A percentile compares a stretch with the other conserved stretches of the same genome.
Evolutionary conservation across 129 eudicot species (phyloP).

Genomic region (Helichrysum umbraculigerum): DNA sequence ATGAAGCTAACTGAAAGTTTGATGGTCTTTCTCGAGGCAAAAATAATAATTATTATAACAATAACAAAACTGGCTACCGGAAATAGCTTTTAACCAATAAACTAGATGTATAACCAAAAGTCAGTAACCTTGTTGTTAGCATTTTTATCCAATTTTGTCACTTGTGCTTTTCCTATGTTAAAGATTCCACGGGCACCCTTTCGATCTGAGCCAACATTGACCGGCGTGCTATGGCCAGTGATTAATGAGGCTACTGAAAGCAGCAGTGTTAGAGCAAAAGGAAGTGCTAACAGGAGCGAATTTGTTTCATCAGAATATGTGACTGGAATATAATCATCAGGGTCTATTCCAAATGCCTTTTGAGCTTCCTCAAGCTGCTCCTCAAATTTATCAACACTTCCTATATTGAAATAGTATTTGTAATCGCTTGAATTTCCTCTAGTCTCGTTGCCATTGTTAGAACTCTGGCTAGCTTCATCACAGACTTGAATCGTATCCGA

Average conservation of each 20-base stretch:
- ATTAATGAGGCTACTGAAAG: slow-evolving; percentile 42
- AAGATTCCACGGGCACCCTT: slow-evolving; percentile 71
- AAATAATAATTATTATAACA: too few relatives aligned
- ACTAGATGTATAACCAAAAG: not conserved
- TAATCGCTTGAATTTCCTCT: slow-evolving; percentile 34
- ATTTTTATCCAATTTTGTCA: slow-evolving; percentile 71
- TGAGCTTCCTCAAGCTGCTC: slow-evolving; percentile 87
- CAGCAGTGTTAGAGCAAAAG: slow-evolving; percentile 43
- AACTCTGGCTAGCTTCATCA: slow-evolving; percentile 36
- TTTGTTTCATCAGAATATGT: slow-evolving; percentile 49
- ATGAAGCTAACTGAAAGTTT: not conserved
- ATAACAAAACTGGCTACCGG: not conserved
- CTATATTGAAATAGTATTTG: slow-evolving; percentile 57
- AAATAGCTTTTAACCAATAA: not conserved
- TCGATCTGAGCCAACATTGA: slow-evolving; percentile 59
- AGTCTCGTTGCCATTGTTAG: slow-evolving; percentile 31
- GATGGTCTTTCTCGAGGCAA: not conserved
- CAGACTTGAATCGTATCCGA: slow-evolving; percentile 15
- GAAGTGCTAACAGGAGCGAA: slow-evolving; percentile 41
- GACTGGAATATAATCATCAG: slow-evolving; percentile 66
- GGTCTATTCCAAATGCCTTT: slow-evolving; percentile 59
- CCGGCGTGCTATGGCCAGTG: slow-evolving; percentile 50
- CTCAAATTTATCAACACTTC: too few relatives aligned
- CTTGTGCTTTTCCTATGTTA: slow-evolving; percentile 60
- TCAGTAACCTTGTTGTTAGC: slow-evolving; percentile 58